Evolutionary conservation across 148 eudicot genomes (phyloP).

Genomic region (Nyssa sinensis): DNA sequence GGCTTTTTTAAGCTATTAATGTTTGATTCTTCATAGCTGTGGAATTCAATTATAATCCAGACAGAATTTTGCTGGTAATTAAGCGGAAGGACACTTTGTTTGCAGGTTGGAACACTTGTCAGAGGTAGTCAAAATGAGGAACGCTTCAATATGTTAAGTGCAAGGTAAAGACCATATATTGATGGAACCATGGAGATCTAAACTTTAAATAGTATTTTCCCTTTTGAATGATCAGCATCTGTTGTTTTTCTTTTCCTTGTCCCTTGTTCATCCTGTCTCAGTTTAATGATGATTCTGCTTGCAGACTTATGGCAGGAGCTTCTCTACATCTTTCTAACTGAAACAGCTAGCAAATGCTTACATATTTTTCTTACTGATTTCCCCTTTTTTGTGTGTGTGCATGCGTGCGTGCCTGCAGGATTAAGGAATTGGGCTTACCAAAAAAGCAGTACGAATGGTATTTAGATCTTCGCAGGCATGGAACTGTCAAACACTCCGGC

Average conservation of each 20-base stretch:
- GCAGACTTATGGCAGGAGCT: no score
- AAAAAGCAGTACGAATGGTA: conserved; percentile 82
- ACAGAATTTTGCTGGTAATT: not conserved
- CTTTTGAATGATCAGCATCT: no score
- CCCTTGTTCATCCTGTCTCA: not conserved
- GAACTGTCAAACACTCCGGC: conserved; percentile 68
- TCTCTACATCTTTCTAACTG: not conserved
- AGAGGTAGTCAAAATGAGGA: conserved; percentile 91
- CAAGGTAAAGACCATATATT: conserved; percentile 40
- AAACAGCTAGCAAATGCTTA: no score
- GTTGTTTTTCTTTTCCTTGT: not conserved
- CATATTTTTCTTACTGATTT: not conserved
- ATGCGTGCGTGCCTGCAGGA: no score
- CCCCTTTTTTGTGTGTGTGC: not conserved
- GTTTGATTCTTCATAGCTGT: not conserved
- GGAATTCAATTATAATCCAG: not conserved
- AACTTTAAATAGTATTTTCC: not conserved
- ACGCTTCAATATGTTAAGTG: conserved; percentile 46
- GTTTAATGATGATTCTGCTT: not conserved
- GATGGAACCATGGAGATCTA: not conserved
- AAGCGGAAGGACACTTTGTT: not conserved
- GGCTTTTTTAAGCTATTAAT: not conserved
- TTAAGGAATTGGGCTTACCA: conserved; percentile 56
- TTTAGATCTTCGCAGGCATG: conserved; percentile 76
- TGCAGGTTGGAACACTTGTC: conserved; percentile 72